These are phyloP conservation scores for Lactarius tabidus DNA, from an alignment of 768 basidiomycete genomes.

Conservation along the genomic window DNA sequence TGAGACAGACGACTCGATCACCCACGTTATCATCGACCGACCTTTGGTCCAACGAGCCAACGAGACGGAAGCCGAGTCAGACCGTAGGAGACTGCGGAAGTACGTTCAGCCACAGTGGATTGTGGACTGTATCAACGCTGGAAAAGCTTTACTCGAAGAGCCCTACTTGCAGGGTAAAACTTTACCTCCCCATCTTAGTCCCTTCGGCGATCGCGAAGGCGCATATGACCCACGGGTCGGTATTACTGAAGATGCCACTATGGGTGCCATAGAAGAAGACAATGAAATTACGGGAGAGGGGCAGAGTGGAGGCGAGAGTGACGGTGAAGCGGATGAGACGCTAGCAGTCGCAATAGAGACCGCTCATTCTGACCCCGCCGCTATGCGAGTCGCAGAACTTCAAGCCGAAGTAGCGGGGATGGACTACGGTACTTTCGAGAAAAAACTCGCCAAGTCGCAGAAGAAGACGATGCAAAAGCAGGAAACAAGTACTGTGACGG, in stretches of 20 bases:
- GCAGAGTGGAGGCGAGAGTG: conserved; percentile 25
- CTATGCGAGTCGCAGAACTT: conserved; percentile 82
- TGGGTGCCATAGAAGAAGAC: conserved; percentile 33
- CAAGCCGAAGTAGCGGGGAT: conserved; percentile 87
- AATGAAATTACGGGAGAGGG: conserved; percentile 34
- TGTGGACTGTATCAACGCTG: conserved; percentile 90
- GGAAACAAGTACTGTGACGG: conserved; percentile 41
- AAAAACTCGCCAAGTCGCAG: conserved; percentile 59
- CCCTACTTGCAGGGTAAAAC: conserved; percentile 79
- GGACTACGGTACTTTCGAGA: conserved; percentile 75
- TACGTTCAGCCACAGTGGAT: conserved; percentile 98
- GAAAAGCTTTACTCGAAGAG: conserved; percentile 79
- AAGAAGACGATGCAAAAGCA: conserved; percentile 39
- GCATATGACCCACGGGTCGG: conserved; percentile 65
- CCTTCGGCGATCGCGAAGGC: conserved; percentile 79
- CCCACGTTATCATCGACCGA: conserved; percentile 93
- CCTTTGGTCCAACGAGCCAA: conserved; percentile 51
- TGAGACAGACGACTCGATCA: conserved; percentile 78
- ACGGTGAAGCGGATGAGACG: conserved; percentile 28
- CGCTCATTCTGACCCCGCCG: conserved; percentile 55
- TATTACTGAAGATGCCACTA: conserved; percentile 34
- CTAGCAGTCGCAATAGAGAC: conserved; percentile 35
- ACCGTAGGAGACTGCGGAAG: conserved; percentile 64
- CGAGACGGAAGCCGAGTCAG: conserved; percentile 56
- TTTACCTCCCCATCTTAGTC: conserved; percentile 93